These are phyloP conservation scores for Suillus brevipes DNA, from an alignment of 768 basidiomycete genomes.

Conservation along the genomic window DNA sequence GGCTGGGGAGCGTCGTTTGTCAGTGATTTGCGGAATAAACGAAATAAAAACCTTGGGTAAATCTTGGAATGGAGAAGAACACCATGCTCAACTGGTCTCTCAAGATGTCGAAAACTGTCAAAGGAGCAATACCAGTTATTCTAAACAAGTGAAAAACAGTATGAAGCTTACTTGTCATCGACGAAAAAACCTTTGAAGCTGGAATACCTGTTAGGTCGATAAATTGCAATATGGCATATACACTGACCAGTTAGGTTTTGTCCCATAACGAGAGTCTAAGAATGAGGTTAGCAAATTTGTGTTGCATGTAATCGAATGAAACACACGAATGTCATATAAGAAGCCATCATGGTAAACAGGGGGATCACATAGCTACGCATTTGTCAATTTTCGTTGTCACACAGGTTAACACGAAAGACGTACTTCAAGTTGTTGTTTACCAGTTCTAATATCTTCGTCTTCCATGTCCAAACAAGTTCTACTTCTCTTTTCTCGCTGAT, in stretches of 20 bases:
- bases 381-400: background rate
- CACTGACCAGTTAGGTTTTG: constrained; percentile 14
- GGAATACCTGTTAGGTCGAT: constrained; percentile 12
- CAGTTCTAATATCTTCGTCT: constrained; percentile 51
- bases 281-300: background rate
- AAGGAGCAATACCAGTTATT: constrained; percentile 2
- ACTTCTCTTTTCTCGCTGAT: constrained; percentile 59
- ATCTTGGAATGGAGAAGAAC: constrained; percentile 33
- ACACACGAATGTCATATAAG: constrained; percentile 60
- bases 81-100: constrained; percentile 46
- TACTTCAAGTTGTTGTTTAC: constrained; percentile 34
- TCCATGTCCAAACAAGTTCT: constrained; percentile 58
- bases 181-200: constrained; percentile 41
- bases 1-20: constrained; percentile 31
- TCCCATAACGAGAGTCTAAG: constrained; percentile 19
- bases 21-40: constrained; percentile 3
- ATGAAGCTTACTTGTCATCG: constrained; percentile 30
- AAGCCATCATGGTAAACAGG: constrained; percentile 62
- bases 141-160: background rate
- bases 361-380: constrained; percentile 55
- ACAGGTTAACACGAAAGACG: background rate
- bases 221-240: background rate
- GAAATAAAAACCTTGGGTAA: constrained; percentile 20
- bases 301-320: background rate
- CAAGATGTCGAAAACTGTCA: constrained; percentile 59